A percentile compares a stretch with the other conserved stretches of the same genome.
Evolutionary conservation across 192 early-diverging fungal species (phyloP).

Genomic region (Linnemannia hyalina): DNA sequence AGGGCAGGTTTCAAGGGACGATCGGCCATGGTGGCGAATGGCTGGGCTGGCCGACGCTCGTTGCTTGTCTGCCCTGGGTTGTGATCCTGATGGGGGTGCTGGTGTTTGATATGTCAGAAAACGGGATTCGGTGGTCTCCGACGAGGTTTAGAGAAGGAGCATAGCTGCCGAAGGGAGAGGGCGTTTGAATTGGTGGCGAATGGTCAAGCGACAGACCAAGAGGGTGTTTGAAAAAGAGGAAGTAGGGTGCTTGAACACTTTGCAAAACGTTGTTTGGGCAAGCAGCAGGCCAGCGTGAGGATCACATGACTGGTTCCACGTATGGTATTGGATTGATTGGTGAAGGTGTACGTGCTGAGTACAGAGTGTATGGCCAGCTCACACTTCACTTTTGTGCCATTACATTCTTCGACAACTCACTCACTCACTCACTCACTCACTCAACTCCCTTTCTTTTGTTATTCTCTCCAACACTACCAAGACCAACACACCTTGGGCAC

Average conservation of each 20-base stretch:
- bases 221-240: not conserved
- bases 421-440: not conserved
- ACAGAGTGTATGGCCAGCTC: too few species aligned
- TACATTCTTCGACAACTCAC: too few species aligned
- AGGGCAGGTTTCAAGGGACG: not conserved
- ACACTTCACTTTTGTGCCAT: too few species aligned
- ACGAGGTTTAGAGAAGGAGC: not conserved
- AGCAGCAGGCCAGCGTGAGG: not conserved
- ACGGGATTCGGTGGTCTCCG: not conserved
- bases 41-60: not conserved
- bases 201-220: not conserved
- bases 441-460: not conserved
- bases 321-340: too few species aligned
- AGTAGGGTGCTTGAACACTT: not conserved
- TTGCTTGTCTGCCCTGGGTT: not conserved
- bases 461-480: not conserved
- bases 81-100: conserved; percentile 9
- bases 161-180: not conserved
- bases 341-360: too few species aligned
- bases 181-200: conserved; percentile 7
- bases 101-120: not conserved
- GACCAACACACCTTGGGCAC: not conserved
- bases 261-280: not conserved
- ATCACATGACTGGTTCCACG: too few species aligned
- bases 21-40: conserved; percentile 22